Conservation (phyloP, 192 early-diverging fungal genomes). For the Phycomyces blakesleeanus region DNA sequence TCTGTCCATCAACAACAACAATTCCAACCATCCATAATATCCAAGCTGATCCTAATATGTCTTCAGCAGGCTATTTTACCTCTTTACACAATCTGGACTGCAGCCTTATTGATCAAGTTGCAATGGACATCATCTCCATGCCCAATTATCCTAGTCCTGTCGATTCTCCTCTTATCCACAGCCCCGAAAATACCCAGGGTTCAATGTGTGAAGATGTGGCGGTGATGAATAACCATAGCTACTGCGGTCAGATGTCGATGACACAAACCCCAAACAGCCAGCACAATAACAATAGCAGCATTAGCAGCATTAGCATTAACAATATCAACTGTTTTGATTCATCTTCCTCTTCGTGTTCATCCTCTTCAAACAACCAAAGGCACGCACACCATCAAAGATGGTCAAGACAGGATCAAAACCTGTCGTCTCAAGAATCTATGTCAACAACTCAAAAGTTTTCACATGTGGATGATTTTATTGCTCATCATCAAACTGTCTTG, state of each 20-base stretch:
- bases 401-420: too few relatives aligned
- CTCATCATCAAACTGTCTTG: constrained; percentile 13
- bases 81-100: constrained; percentile 10
- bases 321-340: too few relatives aligned
- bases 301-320: too few relatives aligned
- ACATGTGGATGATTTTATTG: constrained; percentile 21
- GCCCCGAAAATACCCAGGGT: background rate
- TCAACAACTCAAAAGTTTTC: background rate
- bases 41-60: background rate
- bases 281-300: too few relatives aligned
- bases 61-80: constrained; percentile 9
- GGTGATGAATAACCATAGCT: too few relatives aligned
- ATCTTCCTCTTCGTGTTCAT: too few relatives aligned
- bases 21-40: background rate
- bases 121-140: background rate
- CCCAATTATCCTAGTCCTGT: constrained; percentile 15
- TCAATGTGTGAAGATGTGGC: background rate
- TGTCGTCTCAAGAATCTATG: too few relatives aligned
- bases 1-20: too few relatives aligned
- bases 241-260: background rate
- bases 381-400: too few relatives aligned
- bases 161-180: background rate
- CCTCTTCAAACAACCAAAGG: too few relatives aligned
- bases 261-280: too few relatives aligned
- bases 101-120: background rate